A percentile compares a stretch with the other conserved stretches of the same genome.
phyloP scores from a whole-genome alignment of 2,329 filamentous ascomycete genomes.

The Talaromyces sp. region DNA sequence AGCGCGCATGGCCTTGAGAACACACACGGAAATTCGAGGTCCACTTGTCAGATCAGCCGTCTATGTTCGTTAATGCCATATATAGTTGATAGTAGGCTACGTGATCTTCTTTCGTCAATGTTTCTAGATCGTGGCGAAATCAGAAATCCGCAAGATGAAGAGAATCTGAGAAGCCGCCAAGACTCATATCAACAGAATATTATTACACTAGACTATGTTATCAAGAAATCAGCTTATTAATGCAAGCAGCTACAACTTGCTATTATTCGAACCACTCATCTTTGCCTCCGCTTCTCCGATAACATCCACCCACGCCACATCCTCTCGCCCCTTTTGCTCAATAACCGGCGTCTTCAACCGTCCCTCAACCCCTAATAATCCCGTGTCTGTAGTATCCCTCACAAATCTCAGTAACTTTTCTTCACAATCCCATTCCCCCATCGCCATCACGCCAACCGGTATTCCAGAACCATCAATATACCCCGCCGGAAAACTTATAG shows the following conservation, averaged over 20 bases:
- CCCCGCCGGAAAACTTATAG: constrained; percentile 70
- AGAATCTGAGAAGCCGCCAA: no score
- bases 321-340: neutral
- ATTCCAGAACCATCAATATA: constrained; percentile 53
- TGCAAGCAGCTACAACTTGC: constrained; percentile 7
- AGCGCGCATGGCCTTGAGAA: no score
- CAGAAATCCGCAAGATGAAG: no score
- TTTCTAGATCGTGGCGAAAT: no score
- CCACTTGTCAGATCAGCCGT: no score
- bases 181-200: no score
- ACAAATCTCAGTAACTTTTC: constrained; percentile 52
- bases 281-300: constrained; percentile 27
- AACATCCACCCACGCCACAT: constrained; percentile 38
- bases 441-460: constrained; percentile 53
- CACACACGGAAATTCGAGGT: no score
- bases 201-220: no score
- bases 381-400: constrained; percentile 33
- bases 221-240: neutral
- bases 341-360: constrained; percentile 29
- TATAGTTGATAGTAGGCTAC: no score
- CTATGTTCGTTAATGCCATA: no score
- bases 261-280: neutral
- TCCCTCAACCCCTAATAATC: constrained; percentile 14
- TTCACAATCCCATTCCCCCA: constrained; percentile 55
- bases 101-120: no score